phyloP scores from a whole-genome alignment of 2,329 filamentous ascomycete genomes.

The Sclerotinia sclerotiorum region DNA sequence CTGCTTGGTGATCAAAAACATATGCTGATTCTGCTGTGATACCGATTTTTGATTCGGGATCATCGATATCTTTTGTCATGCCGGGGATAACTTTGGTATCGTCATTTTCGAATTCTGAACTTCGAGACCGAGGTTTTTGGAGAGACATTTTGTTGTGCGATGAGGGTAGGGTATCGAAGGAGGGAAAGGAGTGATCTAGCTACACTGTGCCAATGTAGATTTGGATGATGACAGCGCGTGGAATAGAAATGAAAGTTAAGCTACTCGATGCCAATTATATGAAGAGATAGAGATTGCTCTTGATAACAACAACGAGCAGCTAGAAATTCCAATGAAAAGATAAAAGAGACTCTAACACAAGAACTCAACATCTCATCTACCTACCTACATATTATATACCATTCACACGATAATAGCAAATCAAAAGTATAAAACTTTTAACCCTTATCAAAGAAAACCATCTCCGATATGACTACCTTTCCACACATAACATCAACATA shows the following conservation, averaged over 20 bases:
- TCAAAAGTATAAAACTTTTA: neutral
- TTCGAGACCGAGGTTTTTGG: neutral
- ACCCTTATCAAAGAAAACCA: constrained; percentile 14
- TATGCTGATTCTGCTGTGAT: neutral
- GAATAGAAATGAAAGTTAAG: neutral
- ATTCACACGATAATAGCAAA: constrained; percentile 2
- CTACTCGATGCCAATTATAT: neutral
- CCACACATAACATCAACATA: neutral
- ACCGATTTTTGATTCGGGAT: constrained; percentile 10
- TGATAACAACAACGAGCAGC: neutral
- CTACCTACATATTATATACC: neutral
- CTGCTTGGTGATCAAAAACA: constrained; percentile 20
- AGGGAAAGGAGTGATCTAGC: neutral
- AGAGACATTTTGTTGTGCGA: neutral
- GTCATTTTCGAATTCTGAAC: neutral
- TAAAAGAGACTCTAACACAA: neutral
- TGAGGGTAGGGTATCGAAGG: neutral
- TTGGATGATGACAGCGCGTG: too few relatives aligned
- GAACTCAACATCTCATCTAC: neutral
- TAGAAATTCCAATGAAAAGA: neutral
- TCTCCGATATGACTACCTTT: neutral
- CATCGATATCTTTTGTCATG: neutral
- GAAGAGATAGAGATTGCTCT: neutral
- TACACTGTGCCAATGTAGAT: neutral
- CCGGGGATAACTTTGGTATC: neutral